These are phyloP conservation scores for Fraxinus ornus DNA, from an alignment of 305 asterid species.

Conservation along the genomic window DNA sequence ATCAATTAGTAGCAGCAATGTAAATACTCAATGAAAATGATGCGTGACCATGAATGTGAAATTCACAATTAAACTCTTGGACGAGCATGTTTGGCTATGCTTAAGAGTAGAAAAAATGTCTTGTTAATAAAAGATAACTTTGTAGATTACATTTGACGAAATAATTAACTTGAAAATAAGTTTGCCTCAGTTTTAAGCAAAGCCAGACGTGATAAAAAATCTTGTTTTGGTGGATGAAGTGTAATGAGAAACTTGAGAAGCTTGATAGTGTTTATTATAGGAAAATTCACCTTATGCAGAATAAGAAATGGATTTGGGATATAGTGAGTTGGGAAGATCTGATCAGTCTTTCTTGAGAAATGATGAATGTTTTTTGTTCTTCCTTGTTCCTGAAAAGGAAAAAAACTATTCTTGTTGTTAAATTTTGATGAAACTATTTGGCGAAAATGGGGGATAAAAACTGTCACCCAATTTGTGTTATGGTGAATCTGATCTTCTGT, in stretches of 20 bases:
- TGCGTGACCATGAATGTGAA: background rate
- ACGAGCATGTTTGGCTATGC: background rate
- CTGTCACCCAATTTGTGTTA: background rate
- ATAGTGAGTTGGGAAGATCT: background rate
- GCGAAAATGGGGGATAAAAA: background rate
- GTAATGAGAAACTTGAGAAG: background rate
- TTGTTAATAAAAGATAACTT: background rate
- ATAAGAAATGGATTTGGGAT: background rate
- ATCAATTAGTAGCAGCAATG: background rate
- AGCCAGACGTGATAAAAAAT: background rate
- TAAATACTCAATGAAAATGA: background rate
- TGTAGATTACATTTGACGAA: background rate
- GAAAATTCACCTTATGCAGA: background rate
- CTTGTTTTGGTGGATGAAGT: background rate
- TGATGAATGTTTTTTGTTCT: background rate
- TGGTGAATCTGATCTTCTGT: background rate
- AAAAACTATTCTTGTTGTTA: background rate
- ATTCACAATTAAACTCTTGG: background rate
- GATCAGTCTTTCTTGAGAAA: background rate
- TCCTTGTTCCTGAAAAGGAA: background rate
- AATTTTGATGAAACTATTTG: background rate
- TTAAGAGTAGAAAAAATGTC: background rate
- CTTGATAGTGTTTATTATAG: background rate
- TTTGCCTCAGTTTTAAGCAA: background rate
- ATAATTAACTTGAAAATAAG: background rate